Base-by-base conservation (phyloP, 2,329 filamentous ascomycete species). In the Pyricularia sp. region DNA sequence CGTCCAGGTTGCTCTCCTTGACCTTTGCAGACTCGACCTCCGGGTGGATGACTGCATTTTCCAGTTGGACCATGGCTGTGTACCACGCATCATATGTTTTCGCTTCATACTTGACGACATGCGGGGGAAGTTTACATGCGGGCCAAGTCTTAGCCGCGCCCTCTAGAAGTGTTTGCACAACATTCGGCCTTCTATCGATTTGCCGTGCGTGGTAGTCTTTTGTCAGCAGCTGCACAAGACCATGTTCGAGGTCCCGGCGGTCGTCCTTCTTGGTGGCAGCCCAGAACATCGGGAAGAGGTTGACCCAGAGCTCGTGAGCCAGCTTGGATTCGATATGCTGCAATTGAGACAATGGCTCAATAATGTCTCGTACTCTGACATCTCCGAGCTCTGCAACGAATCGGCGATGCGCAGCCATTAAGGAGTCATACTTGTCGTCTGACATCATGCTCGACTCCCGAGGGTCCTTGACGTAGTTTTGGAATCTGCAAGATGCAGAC, bases 61-160 rank as follows among this genome's bases (percentile, higher is more conserved):
- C 95, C 71, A 99, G 88, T 74, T 95, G 94, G 17, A 91, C 89
- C 26, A 97, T 86, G 17, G 92, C 92, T n/a, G 93, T 94, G 77
- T 99, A 99, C 96, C 95, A 99, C 0, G 91, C 92, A 78, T 97
- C 94, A 76, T 97, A 99, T 0, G 93, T 97, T 77, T 92, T 92
- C 25, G 93, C 94, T 69, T 96, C 86, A 74, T 94, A 98, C 77
- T 99, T 99, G 81, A 99, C 88, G 55, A 98, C 93, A 75, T 99
- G 95, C 0, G 95, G 93, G 7, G 95, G 95, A 66, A 99, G 89
- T 79, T 95, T 97, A 80, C 95, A 96, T 26, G 92, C 87, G 0
- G 95, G 94, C 80, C 86, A 92, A 1, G 94, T 90, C 74, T 90
- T 91, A 17, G 94, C 92, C 50, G 92, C 91, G 59, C 93, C 95